Evolutionary conservation across 2,329 filamentous ascomycete genomes (phyloP), one percentile per base, ranked within the genome.

Genomic region (Scedosporium aurantiacum): DNA sequence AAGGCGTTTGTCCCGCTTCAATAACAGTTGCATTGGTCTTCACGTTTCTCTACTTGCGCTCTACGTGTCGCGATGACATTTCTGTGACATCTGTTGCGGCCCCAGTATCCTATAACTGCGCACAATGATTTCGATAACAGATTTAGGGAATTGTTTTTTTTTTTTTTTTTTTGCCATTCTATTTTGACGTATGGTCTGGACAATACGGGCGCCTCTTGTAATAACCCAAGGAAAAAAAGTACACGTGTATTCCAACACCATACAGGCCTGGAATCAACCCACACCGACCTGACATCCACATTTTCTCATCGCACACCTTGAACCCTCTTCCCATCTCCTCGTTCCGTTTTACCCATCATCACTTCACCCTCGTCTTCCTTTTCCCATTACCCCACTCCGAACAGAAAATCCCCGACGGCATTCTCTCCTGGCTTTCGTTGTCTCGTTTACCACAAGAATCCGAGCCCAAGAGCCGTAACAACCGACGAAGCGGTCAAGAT

Each of bases 401-500:
- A 37, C 10, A 37, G 32, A 37, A 37, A 37, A 27, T 27, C 32
- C 32, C 32, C 8, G 10, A n/a, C 8, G 32, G 32, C 7, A 57
- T 40, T 32, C 4, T 21, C 23, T 23, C 6, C 12, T 27, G 6
- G 5, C 28, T 21, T 12, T 14, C 16, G 23, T 57, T 57, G 16
- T 27, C 23, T 5, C 27, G 8, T 65, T 71, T 75, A 82, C 67
- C 80, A 63, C 57, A 82, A 73, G 66, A 81, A 79, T 37, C 76
- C 78, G 45, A 84, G 70, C 47, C 74, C 63, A 80, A 66, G 65
- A 68, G 77, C 62, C 65, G 74, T 2, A 3, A 80, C 69, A 32
- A 81, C 69, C 45, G 76, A 78, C 7, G 70, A 68, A 6, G 71
- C 73, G 78, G 81, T 82, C 62, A 84, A 72, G 32, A 72, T 71